Evolutionary conservation across 179 eudicot genomes (phyloP).

Genomic region (Heliamphora pulchella): DNA sequence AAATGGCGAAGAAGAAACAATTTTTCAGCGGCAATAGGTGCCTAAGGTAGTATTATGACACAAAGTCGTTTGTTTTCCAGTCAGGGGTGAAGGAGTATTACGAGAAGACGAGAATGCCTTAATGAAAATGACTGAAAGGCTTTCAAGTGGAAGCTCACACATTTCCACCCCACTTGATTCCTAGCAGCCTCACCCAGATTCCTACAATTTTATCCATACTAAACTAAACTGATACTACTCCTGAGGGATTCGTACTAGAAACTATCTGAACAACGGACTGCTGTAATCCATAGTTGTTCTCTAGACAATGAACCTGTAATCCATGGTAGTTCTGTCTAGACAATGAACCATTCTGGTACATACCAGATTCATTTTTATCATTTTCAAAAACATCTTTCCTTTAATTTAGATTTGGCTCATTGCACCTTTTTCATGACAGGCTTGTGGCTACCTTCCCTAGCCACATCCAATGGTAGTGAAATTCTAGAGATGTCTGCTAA

Average conservation of each 20-base stretch:
- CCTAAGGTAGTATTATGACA: not conserved
- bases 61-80: not conserved
- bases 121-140: not conserved
- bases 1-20: not conserved
- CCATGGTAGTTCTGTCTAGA: too few species aligned
- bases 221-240: too few species aligned
- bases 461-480: too few species aligned
- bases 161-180: not conserved
- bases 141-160: not conserved
- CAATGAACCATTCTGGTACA: too few species aligned
- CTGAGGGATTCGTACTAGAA: too few species aligned
- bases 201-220: not conserved
- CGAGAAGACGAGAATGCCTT: too few species aligned
- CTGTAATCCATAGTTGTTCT: too few species aligned
- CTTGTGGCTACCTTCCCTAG: too few species aligned
- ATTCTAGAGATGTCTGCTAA: too few species aligned
- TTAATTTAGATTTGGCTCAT: not conserved
- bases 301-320: too few species aligned
- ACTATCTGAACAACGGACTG: too few species aligned
- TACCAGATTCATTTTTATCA: too few species aligned
- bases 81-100: not conserved
- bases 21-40: not conserved
- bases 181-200: not conserved
- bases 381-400: not conserved
- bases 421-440: not conserved